Evolutionary conservation across 371 early-diverging fungal genomes (phyloP), one percentile per base, ranked within the genome.

Genomic region (Rhizopus arrhizus): DNA sequence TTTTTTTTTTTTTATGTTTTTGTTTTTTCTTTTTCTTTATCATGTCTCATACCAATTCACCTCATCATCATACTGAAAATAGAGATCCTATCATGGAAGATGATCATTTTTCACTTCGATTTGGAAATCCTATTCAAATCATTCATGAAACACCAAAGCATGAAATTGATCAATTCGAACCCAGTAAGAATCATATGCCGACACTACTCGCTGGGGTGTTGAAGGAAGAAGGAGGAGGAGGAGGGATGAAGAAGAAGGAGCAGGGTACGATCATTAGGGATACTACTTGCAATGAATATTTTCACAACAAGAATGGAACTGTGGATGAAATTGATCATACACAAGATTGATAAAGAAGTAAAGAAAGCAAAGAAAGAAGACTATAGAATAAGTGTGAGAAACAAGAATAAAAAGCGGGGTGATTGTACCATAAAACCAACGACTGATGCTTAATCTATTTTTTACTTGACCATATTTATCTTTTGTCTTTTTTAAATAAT

Each of bases 71-170:
- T 22, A 13, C 38, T 15, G 68, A 71, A 50, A 45, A 32, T 9
- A 47, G 77, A 40, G 77, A 77, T 35, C 77, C 77, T 8, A 70
- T 77, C 36, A 61, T 77, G 69, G 47, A 63, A 34, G 77, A 77
- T 34, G 68, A 73, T 11, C 63, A 69, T 46, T 77, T 77, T 33
- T 73, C 72, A 13, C 57, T 77, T 22, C 57, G 68, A 6, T 77
- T 56, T 38, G 74, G 66, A 29, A 77, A 77, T 42, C 77, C 77
- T 11, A 77, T 77, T 45, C 58, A 77, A 47, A 68, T 64, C 5
- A 73, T 77, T 12, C 77, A 73, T 48, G 65, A 77, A 34, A 51
- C 56, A 12, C 59, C 69, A 34, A 56, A 48, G 36, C 74, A 64
- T 32, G 32, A 56, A 35, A 5, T 60, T 5, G 66, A 64, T 29